Percentiles rank a stretch among this genome's conserved stretches.
phyloP scores from a whole-genome alignment of 768 basidiomycete genomes.

The Boletus sp. region DNA sequence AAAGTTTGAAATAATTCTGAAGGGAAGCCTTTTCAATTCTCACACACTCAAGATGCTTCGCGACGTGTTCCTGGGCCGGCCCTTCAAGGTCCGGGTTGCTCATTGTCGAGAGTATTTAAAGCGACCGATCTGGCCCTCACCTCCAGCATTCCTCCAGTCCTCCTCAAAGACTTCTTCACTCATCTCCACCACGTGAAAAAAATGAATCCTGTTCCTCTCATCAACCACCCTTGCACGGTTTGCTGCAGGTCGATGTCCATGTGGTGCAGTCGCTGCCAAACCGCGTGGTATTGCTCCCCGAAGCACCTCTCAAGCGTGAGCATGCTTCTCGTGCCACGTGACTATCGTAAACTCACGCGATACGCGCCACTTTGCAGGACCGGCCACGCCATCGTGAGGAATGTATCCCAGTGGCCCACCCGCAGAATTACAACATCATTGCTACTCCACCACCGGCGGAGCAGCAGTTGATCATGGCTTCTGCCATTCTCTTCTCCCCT shows the following conservation, averaged over 20 bases:
- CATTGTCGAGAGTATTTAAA: slow-evolving; percentile 27
- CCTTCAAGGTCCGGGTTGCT: slow-evolving; percentile 13
- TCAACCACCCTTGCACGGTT: slow-evolving; percentile 74
- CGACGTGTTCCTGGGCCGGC: slow-evolving; percentile 10
- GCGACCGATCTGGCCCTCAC: neutral
- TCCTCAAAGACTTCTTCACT: slow-evolving; percentile 21
- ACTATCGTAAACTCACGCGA: slow-evolving; percentile 15
- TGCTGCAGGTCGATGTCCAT: slow-evolving; percentile 74
- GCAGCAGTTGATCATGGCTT: slow-evolving; percentile 62
- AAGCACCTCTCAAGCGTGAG: slow-evolving; percentile 72
- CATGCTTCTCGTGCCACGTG: slow-evolving; percentile 15
- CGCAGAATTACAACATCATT: slow-evolving; percentile 63
- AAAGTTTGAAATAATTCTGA: slow-evolving; percentile 4
- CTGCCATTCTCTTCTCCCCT: slow-evolving; percentile 72
- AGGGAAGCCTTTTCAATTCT: slow-evolving; percentile 1
- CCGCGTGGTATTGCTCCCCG: slow-evolving; percentile 76
- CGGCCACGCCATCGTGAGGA: slow-evolving; percentile 76
- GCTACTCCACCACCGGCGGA: slow-evolving; percentile 74
- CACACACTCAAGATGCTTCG: slow-evolving; percentile 4
- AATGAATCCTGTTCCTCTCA: slow-evolving; percentile 56
- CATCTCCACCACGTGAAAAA: slow-evolving; percentile 14
- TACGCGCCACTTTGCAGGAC: slow-evolving; percentile 46
- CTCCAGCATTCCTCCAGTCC: slow-evolving; percentile 16
- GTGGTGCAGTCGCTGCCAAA: slow-evolving; percentile 88
- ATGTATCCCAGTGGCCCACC: slow-evolving; percentile 53